Evolutionary conservation across 2,329 filamentous ascomycete species (phyloP).

Genomic region (Aspergillus clavatus): DNA sequence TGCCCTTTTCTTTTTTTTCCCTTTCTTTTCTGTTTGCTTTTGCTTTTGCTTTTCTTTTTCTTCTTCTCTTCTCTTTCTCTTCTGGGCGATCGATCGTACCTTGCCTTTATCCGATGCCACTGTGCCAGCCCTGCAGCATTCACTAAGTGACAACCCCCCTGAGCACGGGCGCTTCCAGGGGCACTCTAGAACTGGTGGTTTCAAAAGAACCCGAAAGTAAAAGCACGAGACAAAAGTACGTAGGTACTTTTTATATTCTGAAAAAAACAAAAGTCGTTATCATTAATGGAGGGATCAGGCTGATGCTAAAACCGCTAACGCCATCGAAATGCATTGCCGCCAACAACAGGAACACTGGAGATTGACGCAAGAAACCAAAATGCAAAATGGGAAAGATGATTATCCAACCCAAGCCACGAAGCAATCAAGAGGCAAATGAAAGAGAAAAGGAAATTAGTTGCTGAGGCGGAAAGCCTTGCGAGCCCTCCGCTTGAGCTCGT

Average conservation of each 20-base stretch:
- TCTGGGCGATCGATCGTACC: not conserved
- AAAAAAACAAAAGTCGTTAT: slow-evolving; percentile 20
- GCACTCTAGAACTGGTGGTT: no score
- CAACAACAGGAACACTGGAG: slow-evolving; percentile 6
- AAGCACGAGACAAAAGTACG: no score
- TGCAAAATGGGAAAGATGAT: slow-evolving; percentile 3
- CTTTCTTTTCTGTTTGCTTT: not conserved
- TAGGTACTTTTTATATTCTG: not conserved
- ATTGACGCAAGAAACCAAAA: slow-evolving; percentile 5
- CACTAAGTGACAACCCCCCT: no score
- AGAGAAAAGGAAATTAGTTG: slow-evolving; percentile 14
- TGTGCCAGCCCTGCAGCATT: no score
- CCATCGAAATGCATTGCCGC: slow-evolving; percentile 26
- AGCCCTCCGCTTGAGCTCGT: slow-evolving; percentile 32
- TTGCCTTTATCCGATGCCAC: no score
- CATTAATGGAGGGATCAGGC: slow-evolving; percentile 13
- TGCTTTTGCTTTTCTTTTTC: not conserved
- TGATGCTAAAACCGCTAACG: slow-evolving; percentile 13
- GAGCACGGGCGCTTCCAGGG: no score
- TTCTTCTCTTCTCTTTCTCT: not conserved
- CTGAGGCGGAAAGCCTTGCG: slow-evolving; percentile 18
- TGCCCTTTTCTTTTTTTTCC: no score
- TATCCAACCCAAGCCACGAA: not conserved
- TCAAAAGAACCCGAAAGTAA: no score
- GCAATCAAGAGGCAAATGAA: slow-evolving; percentile 1